These are phyloP conservation scores for Kockiozyma suomiensis DNA, from an alignment of 805 yeast species.

Conservation along the genomic window DNA sequence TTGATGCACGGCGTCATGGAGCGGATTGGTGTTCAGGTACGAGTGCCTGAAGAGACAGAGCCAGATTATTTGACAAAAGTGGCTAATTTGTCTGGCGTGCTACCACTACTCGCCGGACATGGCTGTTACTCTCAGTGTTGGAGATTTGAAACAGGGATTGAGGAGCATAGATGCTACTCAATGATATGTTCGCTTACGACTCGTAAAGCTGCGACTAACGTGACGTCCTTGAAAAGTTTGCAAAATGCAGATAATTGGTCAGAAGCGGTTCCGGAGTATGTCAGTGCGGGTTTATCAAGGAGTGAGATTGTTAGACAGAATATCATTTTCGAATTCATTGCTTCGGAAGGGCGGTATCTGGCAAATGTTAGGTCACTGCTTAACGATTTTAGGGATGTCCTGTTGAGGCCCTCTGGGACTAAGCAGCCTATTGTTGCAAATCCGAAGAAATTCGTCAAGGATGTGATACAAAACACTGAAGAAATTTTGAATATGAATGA, in stretches of 20 bases:
- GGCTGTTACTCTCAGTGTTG: slow-evolving; percentile 42
- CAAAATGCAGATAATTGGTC: slow-evolving; percentile 18
- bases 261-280: slow-evolving; percentile 23
- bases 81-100: slow-evolving; percentile 39
- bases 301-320: slow-evolving; percentile 67
- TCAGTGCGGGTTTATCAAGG: slow-evolving; percentile 24
- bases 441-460: slow-evolving; percentile 58
- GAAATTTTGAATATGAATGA: slow-evolving; percentile 61
- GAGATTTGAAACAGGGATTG: background rate
- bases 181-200: slow-evolving; percentile 36
- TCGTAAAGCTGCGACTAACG: slow-evolving; percentile 4
- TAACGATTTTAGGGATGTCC: slow-evolving; percentile 56
- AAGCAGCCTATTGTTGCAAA: slow-evolving; percentile 49
- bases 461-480: slow-evolving; percentile 59
- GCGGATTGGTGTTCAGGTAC: background rate
- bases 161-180: slow-evolving; percentile 38
- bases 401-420: slow-evolving; percentile 36
- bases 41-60: slow-evolving; percentile 25
- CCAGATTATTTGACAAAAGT: slow-evolving; percentile 6
- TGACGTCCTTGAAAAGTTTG: background rate
- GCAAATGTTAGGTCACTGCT: slow-evolving; percentile 67
- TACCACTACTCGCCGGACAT: slow-evolving; percentile 41
- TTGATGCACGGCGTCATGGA: slow-evolving; percentile 34
- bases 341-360: slow-evolving; percentile 69
- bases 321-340: slow-evolving; percentile 71